A percentile compares a stretch with the other conserved stretches of the same genome.
phyloP scores from a whole-genome alignment of 2,329 filamentous ascomycete species.

The Trichoderma sp. region DNA sequence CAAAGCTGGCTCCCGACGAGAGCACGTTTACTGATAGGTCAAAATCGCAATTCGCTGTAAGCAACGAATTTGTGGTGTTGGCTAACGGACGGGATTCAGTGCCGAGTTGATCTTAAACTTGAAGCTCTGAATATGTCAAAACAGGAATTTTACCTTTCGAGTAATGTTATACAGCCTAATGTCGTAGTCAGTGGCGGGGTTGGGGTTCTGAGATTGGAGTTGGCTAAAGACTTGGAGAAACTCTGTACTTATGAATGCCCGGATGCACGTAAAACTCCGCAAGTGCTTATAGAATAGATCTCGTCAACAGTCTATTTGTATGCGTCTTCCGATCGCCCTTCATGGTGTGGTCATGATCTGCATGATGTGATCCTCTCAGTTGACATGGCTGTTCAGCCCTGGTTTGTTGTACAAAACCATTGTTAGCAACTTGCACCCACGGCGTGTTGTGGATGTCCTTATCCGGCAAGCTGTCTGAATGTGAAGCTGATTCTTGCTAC shows the following conservation, averaged over 20 bases:
- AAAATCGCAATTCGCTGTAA: neutral
- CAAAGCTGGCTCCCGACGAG: neutral
- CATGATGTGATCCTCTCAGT: neutral
- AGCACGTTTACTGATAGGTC: neutral
- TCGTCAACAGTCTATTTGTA: neutral
- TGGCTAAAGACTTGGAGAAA: neutral
- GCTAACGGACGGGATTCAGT: neutral
- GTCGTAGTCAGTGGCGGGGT: neutral
- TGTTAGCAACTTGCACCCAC: neutral
- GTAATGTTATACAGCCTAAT: neutral
- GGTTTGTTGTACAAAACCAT: neutral
- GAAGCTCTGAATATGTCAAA: neutral
- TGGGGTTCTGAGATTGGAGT: neutral
- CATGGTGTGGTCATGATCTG: neutral
- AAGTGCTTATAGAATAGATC: neutral
- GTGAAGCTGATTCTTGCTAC: neutral
- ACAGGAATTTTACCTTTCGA: too few relatives aligned
- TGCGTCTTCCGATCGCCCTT: neutral
- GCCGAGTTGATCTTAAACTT: neutral
- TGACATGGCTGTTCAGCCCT: too few relatives aligned
- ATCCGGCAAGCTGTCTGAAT: neutral
- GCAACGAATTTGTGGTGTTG: neutral
- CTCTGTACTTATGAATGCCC: neutral
- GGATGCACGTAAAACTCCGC: neutral
- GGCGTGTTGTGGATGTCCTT: neutral